Base-by-base conservation (phyloP, 2,329 filamentous ascomycete species). In the Fulvia fulva region DNA sequence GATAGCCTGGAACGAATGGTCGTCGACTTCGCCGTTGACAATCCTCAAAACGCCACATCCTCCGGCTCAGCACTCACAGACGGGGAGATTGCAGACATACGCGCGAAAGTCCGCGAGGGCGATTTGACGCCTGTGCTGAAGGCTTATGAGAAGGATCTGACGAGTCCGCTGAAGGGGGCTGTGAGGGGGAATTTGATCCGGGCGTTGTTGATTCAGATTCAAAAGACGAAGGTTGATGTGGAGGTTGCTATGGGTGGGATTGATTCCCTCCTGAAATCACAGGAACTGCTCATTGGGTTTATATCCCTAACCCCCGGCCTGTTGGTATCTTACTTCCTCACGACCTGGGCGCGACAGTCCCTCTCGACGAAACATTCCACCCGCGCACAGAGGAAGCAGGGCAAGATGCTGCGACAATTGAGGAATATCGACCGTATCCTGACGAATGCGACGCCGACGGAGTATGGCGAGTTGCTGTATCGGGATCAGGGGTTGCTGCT, bases 181-280 rank as follows among this genome's bases (percentile, higher is more conserved):
- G 76, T 99, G 19, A 84, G 86, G 28, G 94, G 94, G 11, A 93
- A 97, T 68, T 81, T 99, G 26, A 83, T 97, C 34, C 87, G 93
- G 53, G 91, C 93, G 4, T 83, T 99, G 26, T 80, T 99, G 46
- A 97, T 99, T 56, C 94, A 99, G 71, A 87, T 99, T 37, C 94
- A 99, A 70, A 99, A 99, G 81, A 97, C 94, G 22, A 99, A 99
- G 78, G 94, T 99, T 8, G 94, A 99, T 70, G 86, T 99, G 12
- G 94, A 99, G 74, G 87, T 97, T 61, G 94, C 94, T 14, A 92
- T 99, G 77, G 91, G 89, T 59, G 94, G 94, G 19, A 99, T 99
- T 64, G 93, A 99, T 78, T 86, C 91, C 32, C 82, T 99, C 30
- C 81, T 99, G 58, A 96, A 94, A 77, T 97, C 92, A 69, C 94